phyloP scores from a whole-genome alignment of 2,329 filamentous ascomycete species.

The Onygenales sp. region DNA sequence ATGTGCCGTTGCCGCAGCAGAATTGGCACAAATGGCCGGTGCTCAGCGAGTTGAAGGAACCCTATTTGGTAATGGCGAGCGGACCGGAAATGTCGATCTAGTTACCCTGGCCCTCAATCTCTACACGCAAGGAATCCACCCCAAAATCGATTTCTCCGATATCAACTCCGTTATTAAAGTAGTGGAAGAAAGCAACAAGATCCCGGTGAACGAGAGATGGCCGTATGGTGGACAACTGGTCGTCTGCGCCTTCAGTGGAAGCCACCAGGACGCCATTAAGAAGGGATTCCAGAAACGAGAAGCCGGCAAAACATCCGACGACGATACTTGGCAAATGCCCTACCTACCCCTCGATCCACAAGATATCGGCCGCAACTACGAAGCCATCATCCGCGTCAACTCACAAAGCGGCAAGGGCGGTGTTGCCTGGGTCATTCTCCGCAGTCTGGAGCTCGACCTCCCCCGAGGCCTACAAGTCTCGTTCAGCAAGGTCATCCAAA shows the following conservation, averaged over 20 bases:
- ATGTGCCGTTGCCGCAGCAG: conserved; percentile 78
- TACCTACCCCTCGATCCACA: conserved; percentile 88
- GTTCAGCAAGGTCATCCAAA: conserved; percentile 81
- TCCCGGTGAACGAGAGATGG: conserved; percentile 78
- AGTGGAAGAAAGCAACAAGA: conserved; percentile 90
- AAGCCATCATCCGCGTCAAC: conserved; percentile 96
- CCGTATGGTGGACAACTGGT: conserved; percentile 88
- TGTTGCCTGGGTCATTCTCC: conserved; percentile 85
- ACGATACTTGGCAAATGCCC: conserved; percentile 72
- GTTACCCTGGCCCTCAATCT: conserved; percentile 88
- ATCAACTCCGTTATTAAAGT: conserved; percentile 76
- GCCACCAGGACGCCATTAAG: conserved; percentile 93
- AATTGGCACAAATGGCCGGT: conserved; percentile 92
- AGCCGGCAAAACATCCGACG: conserved; percentile 45
- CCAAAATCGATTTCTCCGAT: conserved; percentile 84
- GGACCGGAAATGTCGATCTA: conserved; percentile 90
- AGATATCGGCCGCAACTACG: conserved; percentile 94
- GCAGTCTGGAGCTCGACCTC: conserved; percentile 80
- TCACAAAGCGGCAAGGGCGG: conserved; percentile 93
- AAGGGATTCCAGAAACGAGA: conserved; percentile 67
- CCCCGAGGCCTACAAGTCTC: conserved; percentile 86
- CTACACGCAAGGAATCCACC: conserved; percentile 84
- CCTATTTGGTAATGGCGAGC: conserved; percentile 87
- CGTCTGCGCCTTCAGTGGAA: conserved; percentile 85
- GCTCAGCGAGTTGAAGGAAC: conserved; percentile 91